Conservation (phyloP, 2,329 filamentous ascomycete genomes). For the Sclerotiophoma versabilis region DNA sequence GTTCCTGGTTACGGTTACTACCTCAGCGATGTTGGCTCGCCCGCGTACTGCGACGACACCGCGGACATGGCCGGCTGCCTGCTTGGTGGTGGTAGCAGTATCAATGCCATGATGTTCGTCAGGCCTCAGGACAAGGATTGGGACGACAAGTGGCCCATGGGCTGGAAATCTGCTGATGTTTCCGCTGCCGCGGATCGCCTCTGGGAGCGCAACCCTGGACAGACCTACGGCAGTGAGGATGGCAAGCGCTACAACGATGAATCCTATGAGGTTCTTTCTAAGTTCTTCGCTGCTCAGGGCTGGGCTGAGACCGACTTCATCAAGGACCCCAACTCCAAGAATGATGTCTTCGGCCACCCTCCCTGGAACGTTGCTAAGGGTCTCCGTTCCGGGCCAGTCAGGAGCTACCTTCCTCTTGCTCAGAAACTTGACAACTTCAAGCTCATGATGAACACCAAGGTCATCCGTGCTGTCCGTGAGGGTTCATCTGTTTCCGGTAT, state of each 20-base stretch:
- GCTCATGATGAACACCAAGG: slow-evolving; percentile 70
- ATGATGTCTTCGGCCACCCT: slow-evolving; percentile 66
- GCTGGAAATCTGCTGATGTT: slow-evolving; percentile 73
- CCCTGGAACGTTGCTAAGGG: slow-evolving; percentile 71
- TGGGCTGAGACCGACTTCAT: slow-evolving; percentile 72
- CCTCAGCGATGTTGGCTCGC: slow-evolving; percentile 38
- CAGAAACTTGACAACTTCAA: slow-evolving; percentile 68
- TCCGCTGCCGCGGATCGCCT: slow-evolving; percentile 65
- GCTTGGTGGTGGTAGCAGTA: slow-evolving; percentile 69
- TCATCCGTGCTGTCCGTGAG: slow-evolving; percentile 68
- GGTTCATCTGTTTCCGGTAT: slow-evolving; percentile 69
- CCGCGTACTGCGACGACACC: slow-evolving; percentile 65
- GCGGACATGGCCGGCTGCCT: slow-evolving; percentile 75
- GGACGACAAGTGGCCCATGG: slow-evolving; percentile 73
- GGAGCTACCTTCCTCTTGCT: slow-evolving; percentile 72
- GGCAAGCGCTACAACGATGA: slow-evolving; percentile 69
- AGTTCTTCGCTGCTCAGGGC: slow-evolving; percentile 65
- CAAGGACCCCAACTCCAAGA: slow-evolving; percentile 65
- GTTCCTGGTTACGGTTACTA: slow-evolving; percentile 48
- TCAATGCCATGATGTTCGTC: slow-evolving; percentile 65
- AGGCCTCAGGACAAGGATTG: slow-evolving; percentile 61
- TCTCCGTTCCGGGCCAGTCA: slow-evolving; percentile 71
- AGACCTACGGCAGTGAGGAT: slow-evolving; percentile 69
- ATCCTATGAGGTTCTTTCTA: slow-evolving; percentile 68
- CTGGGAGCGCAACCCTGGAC: slow-evolving; percentile 75